Base-by-base conservation (phyloP, 2,329 filamentous ascomycete genomes). In the Aspergillus neotritici region DNA sequence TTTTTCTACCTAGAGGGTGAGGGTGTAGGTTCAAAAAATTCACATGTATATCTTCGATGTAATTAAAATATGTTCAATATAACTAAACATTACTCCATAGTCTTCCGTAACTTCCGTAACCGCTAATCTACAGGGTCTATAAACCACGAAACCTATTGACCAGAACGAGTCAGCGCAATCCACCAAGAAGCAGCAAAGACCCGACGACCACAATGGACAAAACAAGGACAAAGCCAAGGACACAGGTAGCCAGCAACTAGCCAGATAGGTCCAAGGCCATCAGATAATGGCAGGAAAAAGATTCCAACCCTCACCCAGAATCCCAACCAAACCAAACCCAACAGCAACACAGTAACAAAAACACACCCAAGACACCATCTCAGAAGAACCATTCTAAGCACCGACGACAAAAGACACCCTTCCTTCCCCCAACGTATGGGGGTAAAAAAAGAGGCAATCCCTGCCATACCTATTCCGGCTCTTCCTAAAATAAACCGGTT, bases 321-420 rank as follows among this genome's bases (percentile, higher is more conserved):
- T 28, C 40, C 32, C 30, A 25, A 16, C 34, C 39, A 46, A 37
- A 11, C 28, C 38, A 39, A 37, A 46, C 17, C 38, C 32, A 21
- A n/a, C n/a, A n/a, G n/a, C 25, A 48, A 45, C 10, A 11, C 13
- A 35, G 34, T 37, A 41, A 30, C 31, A 41, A 34, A 43, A 51
- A 58, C 51, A 52, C 55, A 56, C 9, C 21, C 21, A 25, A 25
- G 21, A 25, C 21, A 25, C 21, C 21, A 25, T 58, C 53, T 70
- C 67, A 70, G 67, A 53, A 63, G 66, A 70, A 70, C 67, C 67
- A 61, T 68, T 70, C 56, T 70, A 70, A 70, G 67, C 67, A 70
- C 57, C 67, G 67, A 70, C 67, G 60, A 64, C 67, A 65, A 57
- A 50, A 50, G 47, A 49, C 43, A 53, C 46, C 44, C 48, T 16